Evolutionary conservation across 2,329 filamentous ascomycete species (phyloP), one percentile per base, ranked within the genome.

Genomic region (Diaporthe humulicola): DNA sequence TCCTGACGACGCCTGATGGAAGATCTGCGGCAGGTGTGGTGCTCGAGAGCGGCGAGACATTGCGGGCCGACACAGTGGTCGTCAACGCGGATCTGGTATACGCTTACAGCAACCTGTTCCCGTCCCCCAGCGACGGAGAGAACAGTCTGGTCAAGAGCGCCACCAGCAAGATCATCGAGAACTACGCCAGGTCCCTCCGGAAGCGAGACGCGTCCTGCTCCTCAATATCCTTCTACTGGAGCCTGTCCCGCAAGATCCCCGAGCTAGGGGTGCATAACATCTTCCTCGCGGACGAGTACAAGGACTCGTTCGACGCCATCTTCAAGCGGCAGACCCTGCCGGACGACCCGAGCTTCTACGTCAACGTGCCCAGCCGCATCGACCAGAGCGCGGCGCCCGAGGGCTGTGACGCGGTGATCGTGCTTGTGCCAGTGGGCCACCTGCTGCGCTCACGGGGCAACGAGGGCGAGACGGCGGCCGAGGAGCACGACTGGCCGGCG

Each of bases 161-260:
- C 4, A 17, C 36, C 36, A 54, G 45, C 48, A 76, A 61, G 30
- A 60, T 50, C 57, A 77, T 79, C 15, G 76, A 77, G 8, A 78
- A 75, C 28, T 85, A 86, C 77, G 82, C 82, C 70, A 78, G 80
- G 70, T 83, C 82, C 4, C 82, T 89, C 7, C 81, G 83, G 40
- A 86, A 87, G 74, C 85, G 89, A 7, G 85, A 88, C 17, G 88
- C 91, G 1, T 94, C 92, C 0, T 95, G 93, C 83, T 93, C 91
- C 77, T 93, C 91, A 74, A 93, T 95, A 77, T 94, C 92, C 7
- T 95, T 95, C 83, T 95, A 94, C 86, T 95, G 93, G 93, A 89
- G 90, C 3, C 86, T 94, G 28, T 86, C 90, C 74, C 85, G 86
- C 69, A 86, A 88, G 70, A 84, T 95, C 2, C 89, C 90, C 0